Base-by-base conservation (phyloP, 441 rosid species). In the Isatis lusitanica region DNA sequence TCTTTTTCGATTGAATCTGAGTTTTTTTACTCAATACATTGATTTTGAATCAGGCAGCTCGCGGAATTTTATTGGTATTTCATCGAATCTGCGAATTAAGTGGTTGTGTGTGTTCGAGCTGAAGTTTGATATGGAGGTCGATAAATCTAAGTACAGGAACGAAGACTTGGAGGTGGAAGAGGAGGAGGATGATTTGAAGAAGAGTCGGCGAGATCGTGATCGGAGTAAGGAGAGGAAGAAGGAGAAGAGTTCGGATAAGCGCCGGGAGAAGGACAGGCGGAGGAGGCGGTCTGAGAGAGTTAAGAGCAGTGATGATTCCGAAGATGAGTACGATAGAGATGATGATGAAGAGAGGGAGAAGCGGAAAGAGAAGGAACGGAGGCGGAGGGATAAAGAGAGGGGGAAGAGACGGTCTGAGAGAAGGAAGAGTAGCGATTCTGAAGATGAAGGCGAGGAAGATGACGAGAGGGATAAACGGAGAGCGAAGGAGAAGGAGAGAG, bases 261-360 rank as follows among this genome's bases (percentile, higher is more conserved):
- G 86, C 64, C 65, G 91, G 71, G 80, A 83, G 81, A 50, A 90
- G 78, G 90, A 84, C 7, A 82, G 62, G 26, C 61, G 80, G 24
- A 88, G 77, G n/a, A 79, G 83, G 57, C 83, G 80, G 66, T 81
- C 74, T 58, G 83, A 82, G 69, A 80, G 76, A 50, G 85, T 75
- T 28, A 81, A 55, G 77, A 78, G 71, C 35, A 82, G 82, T 66
- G 81, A 80, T 43, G 81, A 80, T 33, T 63, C 77, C 16, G 79
- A 65, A 51, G 74, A 76, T 63, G 70, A 66, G 33, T 26, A 9
- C 47, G 56, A 33, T 30, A 78, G 74, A 69, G 82, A 79, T 47
- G 79, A 58, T 70, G 86, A 82, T 26, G 78, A 81, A 36, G 84
- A 80, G 74, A 82, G 69, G 75, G 83, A 79, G 71, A 79, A 36